Evolutionary conservation across 768 basidiomycete species (phyloP).

Genomic region (Pisolithus albus): DNA sequence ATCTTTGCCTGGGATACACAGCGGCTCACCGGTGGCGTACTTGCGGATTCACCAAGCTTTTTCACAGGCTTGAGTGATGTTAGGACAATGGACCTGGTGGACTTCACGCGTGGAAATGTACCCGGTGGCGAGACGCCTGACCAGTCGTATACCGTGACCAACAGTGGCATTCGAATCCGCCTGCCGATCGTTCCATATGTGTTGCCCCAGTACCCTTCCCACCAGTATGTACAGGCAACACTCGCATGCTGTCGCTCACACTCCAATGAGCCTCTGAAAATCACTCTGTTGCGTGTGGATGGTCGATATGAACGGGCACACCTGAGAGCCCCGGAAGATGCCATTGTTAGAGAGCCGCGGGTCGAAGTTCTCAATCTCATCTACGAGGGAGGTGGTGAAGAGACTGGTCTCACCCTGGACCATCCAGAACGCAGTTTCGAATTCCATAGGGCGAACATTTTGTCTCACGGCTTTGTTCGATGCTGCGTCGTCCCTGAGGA

Average conservation of each 20-base stretch:
- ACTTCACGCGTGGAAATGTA: not conserved
- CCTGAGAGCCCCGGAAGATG: no score
- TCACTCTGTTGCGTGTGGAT: not conserved
- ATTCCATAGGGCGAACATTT: not conserved
- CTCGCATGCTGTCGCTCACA: not conserved
- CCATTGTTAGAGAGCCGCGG: no score
- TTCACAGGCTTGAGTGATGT: not conserved
- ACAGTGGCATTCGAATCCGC: not conserved
- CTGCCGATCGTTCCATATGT: not conserved
- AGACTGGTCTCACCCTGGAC: not conserved
- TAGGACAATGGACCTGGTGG: not conserved
- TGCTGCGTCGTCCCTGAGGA: not conserved
- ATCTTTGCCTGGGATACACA: slow-evolving; percentile 2
- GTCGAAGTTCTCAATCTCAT: no score
- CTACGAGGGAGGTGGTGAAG: not conserved
- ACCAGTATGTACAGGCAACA: not conserved
- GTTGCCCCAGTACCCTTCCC: not conserved
- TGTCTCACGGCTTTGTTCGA: not conserved
- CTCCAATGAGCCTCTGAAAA: not conserved
- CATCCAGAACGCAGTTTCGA: not conserved
- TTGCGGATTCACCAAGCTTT: not conserved
- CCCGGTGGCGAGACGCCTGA: not conserved
- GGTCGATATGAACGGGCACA: no score
- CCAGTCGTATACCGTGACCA: not conserved
- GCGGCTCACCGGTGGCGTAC: not conserved